A percentile compares a stretch with the other conserved stretches of the same genome.
phyloP scores from a whole-genome alignment of 116 monocot species.

The Cymodocea nodosa region DNA sequence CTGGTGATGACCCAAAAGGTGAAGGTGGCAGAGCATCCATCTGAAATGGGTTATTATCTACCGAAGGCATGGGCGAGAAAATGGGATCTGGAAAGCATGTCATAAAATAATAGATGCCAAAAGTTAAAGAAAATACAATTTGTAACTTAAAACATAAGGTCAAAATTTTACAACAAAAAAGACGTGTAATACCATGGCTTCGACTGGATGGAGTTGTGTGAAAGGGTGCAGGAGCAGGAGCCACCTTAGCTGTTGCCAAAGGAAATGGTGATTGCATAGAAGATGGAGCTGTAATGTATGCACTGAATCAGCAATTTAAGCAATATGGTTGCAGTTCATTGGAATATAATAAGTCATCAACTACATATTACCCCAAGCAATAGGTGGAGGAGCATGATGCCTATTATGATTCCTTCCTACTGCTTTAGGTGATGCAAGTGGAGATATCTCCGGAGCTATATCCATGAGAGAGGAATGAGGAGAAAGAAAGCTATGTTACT shows the following conservation, averaged over 20 bases:
- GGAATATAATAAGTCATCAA: background rate
- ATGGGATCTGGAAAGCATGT: too few relatives aligned
- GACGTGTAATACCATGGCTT: background rate
- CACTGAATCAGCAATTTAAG: too few relatives aligned
- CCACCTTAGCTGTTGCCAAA: background rate
- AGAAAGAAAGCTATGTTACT: background rate
- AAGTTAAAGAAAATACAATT: background rate
- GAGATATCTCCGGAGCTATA: background rate
- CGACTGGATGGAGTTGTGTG: background rate
- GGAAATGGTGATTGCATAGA: background rate
- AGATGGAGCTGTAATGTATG: background rate
- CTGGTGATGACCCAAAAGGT: background rate
- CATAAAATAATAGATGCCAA: background rate
- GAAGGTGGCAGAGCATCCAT: background rate
- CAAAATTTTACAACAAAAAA: too few relatives aligned
- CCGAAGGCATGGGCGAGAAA: background rate
- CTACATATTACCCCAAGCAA: background rate
- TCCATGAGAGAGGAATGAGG: background rate
- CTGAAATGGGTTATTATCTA: background rate
- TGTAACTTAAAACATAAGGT: background rate
- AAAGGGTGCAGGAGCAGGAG: background rate
- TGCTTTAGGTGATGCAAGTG: conserved; percentile 5
- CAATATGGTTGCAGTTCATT: too few relatives aligned
- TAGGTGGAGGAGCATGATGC: conserved; percentile 1
- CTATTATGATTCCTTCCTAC: background rate